Conservation (phyloP, 2,329 filamentous ascomycete genomes). For the Orbilia blumenaviensis region DNA sequence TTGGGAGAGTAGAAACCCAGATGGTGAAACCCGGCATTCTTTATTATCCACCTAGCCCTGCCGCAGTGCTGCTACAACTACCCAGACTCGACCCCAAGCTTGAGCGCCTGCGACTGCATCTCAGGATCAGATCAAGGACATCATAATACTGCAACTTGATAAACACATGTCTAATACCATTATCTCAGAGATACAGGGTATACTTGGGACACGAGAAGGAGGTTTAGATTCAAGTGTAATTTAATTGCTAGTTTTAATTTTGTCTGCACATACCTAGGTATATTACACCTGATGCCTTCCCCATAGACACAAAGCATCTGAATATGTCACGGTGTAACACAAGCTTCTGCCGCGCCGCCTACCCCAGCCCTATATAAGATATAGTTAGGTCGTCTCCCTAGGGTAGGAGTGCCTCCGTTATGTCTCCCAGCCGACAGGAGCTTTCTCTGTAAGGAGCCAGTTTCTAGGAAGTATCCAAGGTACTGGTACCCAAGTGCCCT, state of each 20-base stretch:
- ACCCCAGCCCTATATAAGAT: background rate
- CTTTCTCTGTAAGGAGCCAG: background rate
- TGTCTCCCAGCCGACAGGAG: background rate
- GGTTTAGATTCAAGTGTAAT: background rate
- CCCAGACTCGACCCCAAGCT: too few species aligned
- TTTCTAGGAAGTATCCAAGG: background rate
- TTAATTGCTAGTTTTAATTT: background rate
- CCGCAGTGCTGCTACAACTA: too few species aligned
- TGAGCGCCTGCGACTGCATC: too few species aligned
- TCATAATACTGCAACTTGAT: too few species aligned
- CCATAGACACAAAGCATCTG: background rate
- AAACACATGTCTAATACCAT: background rate
- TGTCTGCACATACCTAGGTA: background rate
- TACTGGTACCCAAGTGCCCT: too few species aligned
- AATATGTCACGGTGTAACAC: background rate
- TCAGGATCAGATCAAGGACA: too few species aligned
- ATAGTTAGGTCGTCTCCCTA: background rate
- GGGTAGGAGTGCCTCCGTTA: background rate
- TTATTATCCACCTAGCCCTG: too few species aligned
- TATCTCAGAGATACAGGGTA: background rate
- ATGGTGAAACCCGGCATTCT: too few species aligned
- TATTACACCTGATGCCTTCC: background rate
- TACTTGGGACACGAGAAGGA: background rate
- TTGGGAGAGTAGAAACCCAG: too few species aligned
- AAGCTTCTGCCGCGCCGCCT: constrained; percentile 6